A percentile compares a stretch with the other conserved stretches of the same genome.
Conservation (phyloP, 148 eudicot genomes). For the Rhododendron henanense region DNA sequence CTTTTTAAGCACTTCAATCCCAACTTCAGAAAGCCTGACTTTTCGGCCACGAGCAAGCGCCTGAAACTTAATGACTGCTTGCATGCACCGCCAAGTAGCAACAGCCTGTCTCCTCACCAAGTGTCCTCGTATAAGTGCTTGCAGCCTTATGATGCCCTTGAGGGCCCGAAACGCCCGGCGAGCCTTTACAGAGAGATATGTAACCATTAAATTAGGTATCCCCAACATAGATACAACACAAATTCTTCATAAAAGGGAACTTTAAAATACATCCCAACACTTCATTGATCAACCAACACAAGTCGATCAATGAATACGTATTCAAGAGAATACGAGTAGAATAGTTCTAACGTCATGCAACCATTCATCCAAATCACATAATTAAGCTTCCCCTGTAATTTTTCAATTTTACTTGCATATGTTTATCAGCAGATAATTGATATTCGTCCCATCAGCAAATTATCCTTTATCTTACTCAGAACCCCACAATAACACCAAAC, state of each 20-base stretch:
- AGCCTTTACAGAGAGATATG: constrained; percentile 33
- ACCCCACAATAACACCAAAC: neutral
- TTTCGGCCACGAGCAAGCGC: constrained; percentile 47
- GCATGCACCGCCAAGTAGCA: constrained; percentile 56
- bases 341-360: neutral
- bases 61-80: constrained; percentile 48
- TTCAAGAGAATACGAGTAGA: neutral
- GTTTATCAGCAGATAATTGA: neutral
- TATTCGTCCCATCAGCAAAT: neutral
- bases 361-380: neutral
- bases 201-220: neutral
- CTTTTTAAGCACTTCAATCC: constrained; percentile 25
- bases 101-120: constrained; percentile 69
- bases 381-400: neutral
- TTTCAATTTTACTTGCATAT: neutral
- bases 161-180: constrained; percentile 54
- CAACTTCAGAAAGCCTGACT: constrained; percentile 40
- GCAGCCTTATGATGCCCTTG: constrained; percentile 64
- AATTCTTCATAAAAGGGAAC: neutral
- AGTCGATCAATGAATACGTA: neutral
- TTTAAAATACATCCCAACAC: neutral
- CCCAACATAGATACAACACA: neutral
- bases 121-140: constrained; percentile 70
- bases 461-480: neutral
- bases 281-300: neutral